Conservation (phyloP, 202 grass and related monocot genomes). For the Saccharum hybrid region DNA sequence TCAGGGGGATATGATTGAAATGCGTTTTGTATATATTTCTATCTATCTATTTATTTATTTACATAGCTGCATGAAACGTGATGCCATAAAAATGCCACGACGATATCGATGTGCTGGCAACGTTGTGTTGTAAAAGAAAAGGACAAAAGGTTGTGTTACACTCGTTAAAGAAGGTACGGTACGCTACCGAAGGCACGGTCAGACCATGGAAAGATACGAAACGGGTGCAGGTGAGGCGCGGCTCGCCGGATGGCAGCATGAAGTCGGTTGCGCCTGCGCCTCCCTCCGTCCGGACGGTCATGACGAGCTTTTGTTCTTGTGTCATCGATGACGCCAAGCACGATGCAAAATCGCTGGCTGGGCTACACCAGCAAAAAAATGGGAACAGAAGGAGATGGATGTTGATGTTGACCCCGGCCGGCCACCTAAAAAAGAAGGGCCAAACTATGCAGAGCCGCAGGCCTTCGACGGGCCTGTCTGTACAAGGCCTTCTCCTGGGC, state of each 20-base stretch:
- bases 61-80: neutral
- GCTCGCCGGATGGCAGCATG: neutral
- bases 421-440: neutral
- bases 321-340: neutral
- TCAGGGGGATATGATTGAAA: neutral
- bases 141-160: too few relatives aligned
- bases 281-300: neutral
- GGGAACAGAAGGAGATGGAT: neutral
- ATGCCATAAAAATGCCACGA: neutral
- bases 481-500: neutral
- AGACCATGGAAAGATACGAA: too few relatives aligned
- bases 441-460: neutral
- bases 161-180: too few relatives aligned
- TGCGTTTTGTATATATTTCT: neutral
- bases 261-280: neutral
- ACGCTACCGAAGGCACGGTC: too few relatives aligned
- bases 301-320: too few relatives aligned
- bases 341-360: neutral
- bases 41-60: too few relatives aligned
- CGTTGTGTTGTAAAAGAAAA: too few relatives aligned
- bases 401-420: too few relatives aligned
- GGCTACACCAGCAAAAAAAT: neutral
- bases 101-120: too few relatives aligned
- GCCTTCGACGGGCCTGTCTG: neutral
- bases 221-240: too few relatives aligned